These are phyloP conservation scores for Penicillium brevicompactum DNA, from an alignment of 2,329 filamentous ascomycete species.

Conservation along the genomic window DNA sequence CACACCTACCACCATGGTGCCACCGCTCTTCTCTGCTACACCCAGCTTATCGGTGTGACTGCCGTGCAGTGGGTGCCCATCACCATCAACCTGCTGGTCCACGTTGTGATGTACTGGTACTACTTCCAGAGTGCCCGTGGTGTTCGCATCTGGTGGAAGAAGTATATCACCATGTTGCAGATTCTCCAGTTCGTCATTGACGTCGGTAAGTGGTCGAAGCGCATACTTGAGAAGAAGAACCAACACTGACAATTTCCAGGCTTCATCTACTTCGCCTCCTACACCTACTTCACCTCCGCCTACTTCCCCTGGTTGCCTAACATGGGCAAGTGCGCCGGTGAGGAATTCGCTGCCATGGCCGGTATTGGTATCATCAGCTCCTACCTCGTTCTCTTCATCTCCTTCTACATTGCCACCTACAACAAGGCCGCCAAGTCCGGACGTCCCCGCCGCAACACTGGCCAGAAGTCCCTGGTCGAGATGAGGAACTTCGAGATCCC, in stretches of 20 bases:
- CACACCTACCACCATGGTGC: slow-evolving; percentile 99
- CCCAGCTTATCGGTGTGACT: slow-evolving; percentile 89
- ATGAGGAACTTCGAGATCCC: slow-evolving; percentile 73
- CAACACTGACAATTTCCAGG: slow-evolving; percentile 52
- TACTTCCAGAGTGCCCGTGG: slow-evolving; percentile 99
- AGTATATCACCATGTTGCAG: slow-evolving; percentile 97
- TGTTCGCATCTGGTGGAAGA: slow-evolving; percentile 98
- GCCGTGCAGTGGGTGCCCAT: slow-evolving; percentile 95
- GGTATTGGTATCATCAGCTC: slow-evolving; percentile 91
- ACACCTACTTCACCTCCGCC: slow-evolving; percentile 92
- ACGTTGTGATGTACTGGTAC: slow-evolving; percentile 99
- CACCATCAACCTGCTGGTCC: slow-evolving; percentile 86
- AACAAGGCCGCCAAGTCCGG: slow-evolving; percentile 62
- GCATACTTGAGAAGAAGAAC: background rate
- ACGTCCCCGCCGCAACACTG: slow-evolving; percentile 58
- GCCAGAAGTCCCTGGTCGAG: slow-evolving; percentile 83
- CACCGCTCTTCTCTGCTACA: slow-evolving; percentile 96
- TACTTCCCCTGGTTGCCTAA: slow-evolving; percentile 88
- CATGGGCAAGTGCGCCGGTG: slow-evolving; percentile 82
- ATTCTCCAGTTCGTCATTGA: slow-evolving; percentile 98
- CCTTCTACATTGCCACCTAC: slow-evolving; percentile 97
- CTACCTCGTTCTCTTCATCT: slow-evolving; percentile 97
- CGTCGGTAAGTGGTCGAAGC: slow-evolving; percentile 65
- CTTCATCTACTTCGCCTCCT: slow-evolving; percentile 99
- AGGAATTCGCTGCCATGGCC: slow-evolving; percentile 93